Evolutionary conservation across 768 basidiomycete species (phyloP), one percentile per base, ranked within the genome.

Genomic region (Artomyces pyxidatus): DNA sequence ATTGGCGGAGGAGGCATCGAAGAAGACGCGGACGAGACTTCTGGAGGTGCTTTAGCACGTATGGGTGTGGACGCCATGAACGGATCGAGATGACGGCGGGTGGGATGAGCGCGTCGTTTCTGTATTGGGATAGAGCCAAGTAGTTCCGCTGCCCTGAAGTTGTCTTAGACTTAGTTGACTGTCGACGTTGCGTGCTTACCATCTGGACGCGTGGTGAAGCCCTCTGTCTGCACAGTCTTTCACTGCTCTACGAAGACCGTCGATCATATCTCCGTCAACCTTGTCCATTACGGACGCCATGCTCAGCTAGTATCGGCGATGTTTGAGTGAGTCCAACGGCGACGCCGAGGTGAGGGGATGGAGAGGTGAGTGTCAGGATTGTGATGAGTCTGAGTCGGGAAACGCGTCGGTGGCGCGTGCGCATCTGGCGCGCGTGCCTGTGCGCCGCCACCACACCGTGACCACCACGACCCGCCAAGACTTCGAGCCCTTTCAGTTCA

Each of bases 141-240:
- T 25, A 91, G 70, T 59, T 91, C 88, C 22, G 87, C 81, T 22
- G 85, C 78, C 88, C 88, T 91, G 52, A 27, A 38, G 25, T 25
- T 42, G 32, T 50, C 48, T 42, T 56, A 14, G 42, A 42, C 45
- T 48, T 19, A 39, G 23, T 4, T n/a, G 7, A 25, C 14, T 12
- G 22, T 12, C 12, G 37, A 27, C 28, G 22, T 28, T 5, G 26
- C 11, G 30, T n/a, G 54, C 72, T 49, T 60, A 89, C 88, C 88
- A 91, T 72, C 88, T 90, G 28, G 85, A 75, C 46, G 88, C 85
- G 25, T 76, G 71, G 14, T 70, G 63, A 35, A 92, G 67, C 2
- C 88, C 85, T 62, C 88, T 71, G 23, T 85, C 82, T 16, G 83
- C 71, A 56, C 88, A 90, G 59, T 90, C 85, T 50, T 73, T 77